Base-by-base conservation (phyloP, 805 yeast genomes). In the Candida ficus region DNA sequence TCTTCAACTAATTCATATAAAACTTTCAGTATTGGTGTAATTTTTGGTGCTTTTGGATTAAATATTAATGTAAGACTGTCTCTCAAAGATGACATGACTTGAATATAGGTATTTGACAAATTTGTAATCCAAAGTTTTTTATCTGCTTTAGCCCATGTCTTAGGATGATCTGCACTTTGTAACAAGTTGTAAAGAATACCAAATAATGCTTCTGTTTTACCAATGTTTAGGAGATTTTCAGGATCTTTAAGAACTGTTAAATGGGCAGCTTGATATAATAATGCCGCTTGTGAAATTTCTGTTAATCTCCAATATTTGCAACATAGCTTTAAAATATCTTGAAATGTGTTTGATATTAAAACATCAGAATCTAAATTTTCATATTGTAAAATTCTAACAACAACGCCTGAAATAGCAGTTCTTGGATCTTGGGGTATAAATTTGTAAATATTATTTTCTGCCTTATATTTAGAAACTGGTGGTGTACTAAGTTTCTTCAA, bases 261-360 rank as follows among this genome's bases (percentile, higher is more conserved):
- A 43, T 68, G 68, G 2, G 71, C 68, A 1, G 83, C 80, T 5
- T 78, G 70, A 40, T 70, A 75, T 6, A 79, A 44, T 7, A 75
- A 49, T 0, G 73, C 66, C 0, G 78, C 73, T 36, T 73, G 61
- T 0, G 85, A 66, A 0, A 77, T 63, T 7, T 56, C 57, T 43
- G 70, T 72, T 5, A 82, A 57, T 42, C 83, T 63, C 93, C 93
- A 84, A 39, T 74, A 64, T 30, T 63, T 67, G 7, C 76, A 63
- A 39, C 76, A 73, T 13, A 66, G 56, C 1, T 54, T 57, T 4
- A 82, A 50, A 11, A 82, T 56, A 33, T 64, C 67, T 7, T 60
- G 55, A 0, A 75, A 63, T 14, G 66, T 56, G 44, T 73, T 74
- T 1, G 78, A 62, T n/a, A 72, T 47, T 16, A 64, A 35, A 2